Base-by-base conservation (phyloP, 2,329 filamentous ascomycete species). In the Uncinocarpus reesii region DNA sequence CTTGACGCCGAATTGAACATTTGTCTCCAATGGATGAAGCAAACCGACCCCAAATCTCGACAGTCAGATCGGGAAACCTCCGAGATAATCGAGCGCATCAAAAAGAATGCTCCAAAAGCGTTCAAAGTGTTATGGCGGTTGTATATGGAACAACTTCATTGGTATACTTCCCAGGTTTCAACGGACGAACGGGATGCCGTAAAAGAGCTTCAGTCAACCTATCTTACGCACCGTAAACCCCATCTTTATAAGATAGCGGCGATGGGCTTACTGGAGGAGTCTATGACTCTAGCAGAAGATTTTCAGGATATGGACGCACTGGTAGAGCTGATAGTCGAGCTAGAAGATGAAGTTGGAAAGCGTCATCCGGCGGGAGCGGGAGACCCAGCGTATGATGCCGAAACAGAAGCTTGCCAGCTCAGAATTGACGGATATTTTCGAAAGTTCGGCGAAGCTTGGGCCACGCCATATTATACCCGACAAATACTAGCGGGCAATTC, bases 401-500 rank as follows among this genome's bases (percentile, higher is more conserved):
- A 59, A 21, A 58, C 55, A 28, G 60, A 66, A 34, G 56, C 64
- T 6, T 56, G 62, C 32, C 60, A 62, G 18, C 56, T 67, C 24
- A 65, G 64, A 47, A 66, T 72, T 28, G 62, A 68, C 11, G 59
- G 59, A 10, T 75, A 74, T 52, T 78, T 76, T 53, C 61, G 66
- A 18, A 70, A 63, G 48, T 77, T 75, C 53, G 74, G 73, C 6
- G 66, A 69, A 41, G 55, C 58, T 15, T 78, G 74, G 73, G 73
- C 74, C 3, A 75, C 79, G 56, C 84, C 86, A 0, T 84, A 87
- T 53, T 96, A 94, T 63, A 78, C 85, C 49, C 81, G 83, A 53
- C 74, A 90, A 47, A 81, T 95, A 46, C 72, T 77, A 28, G 76
- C 78, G 57, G 77, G 78, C 48, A 77, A 83, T 38, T 73, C 85